A percentile compares a stretch with the other conserved stretches of the same genome.
These are phyloP conservation scores for Penicillium sp. DNA, from an alignment of 2,329 filamentous ascomycete species.

Conservation along the genomic window DNA sequence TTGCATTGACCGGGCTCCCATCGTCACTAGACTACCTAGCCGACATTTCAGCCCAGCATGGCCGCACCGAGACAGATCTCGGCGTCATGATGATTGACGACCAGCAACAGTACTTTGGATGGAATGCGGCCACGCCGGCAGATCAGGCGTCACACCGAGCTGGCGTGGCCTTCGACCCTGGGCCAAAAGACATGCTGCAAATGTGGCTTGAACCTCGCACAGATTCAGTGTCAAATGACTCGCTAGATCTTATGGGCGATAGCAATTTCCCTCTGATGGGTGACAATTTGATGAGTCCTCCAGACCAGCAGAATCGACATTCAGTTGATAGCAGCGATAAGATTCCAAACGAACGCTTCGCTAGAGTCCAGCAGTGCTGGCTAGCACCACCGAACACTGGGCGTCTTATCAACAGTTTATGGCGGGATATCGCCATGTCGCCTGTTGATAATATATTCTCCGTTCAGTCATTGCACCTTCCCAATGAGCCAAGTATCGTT, in stretches of 20 bases:
- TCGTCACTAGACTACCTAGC: constrained; percentile 43
- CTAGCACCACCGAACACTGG: constrained; percentile 38
- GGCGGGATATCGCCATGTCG: constrained; percentile 39
- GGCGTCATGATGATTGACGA: constrained; percentile 30
- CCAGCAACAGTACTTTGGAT: constrained; percentile 31
- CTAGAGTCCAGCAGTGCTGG: constrained; percentile 44
- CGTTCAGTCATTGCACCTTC: constrained; percentile 18
- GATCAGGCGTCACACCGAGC: constrained; percentile 23
- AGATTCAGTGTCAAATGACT: constrained; percentile 29
- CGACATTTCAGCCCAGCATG: constrained; percentile 35
- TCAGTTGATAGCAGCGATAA: constrained; percentile 22
- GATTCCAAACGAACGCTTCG: constrained; percentile 44
- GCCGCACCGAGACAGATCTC: constrained; percentile 28
- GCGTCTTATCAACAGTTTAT: constrained; percentile 42
- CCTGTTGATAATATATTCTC: constrained; percentile 43
- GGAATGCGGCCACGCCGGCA: constrained; percentile 27
- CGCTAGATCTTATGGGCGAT: constrained; percentile 29
- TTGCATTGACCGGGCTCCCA: constrained; percentile 29
- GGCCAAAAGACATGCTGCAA: constrained; percentile 35
- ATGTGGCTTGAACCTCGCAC: constrained; percentile 37
- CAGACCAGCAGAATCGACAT: constrained; percentile 25
- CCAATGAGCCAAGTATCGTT: constrained; percentile 19
- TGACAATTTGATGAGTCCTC: constrained; percentile 20
- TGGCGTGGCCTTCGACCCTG: constrained; percentile 23
- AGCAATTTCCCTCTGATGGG: constrained; percentile 23